Percentiles rank a stretch among this genome's conserved stretches.
phyloP scores from a whole-genome alignment of 495 filamentous ascomycete genomes.

The Penicillium atrosanguineum region DNA sequence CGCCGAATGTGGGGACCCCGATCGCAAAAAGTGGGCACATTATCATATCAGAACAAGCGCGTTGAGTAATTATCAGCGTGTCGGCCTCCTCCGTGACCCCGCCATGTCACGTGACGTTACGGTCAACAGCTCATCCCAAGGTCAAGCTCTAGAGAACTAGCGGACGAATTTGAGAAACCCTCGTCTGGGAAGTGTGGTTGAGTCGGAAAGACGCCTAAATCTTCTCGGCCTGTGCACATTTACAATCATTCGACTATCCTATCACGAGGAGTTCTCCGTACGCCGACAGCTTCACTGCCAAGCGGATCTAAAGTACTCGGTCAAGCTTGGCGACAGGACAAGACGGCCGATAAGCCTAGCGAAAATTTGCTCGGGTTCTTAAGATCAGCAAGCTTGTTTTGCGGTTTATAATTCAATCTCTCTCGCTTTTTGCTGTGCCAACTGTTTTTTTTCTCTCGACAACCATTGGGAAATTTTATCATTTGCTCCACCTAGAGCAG shows the following conservation, averaged over 20 bases:
- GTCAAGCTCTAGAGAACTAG: neutral
- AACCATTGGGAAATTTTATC: neutral
- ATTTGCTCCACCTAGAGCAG: neutral
- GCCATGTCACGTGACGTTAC: conserved; percentile 19
- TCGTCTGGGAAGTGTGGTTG: neutral
- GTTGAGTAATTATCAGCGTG: conserved; percentile 14
- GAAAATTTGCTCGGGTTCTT: neutral
- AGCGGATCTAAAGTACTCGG: conserved; percentile 8
- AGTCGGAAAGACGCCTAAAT: neutral
- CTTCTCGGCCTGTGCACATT: neutral
- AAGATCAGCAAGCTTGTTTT: neutral
- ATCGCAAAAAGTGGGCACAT: conserved; percentile 1
- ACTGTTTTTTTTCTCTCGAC: neutral
- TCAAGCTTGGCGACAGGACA: conserved; percentile 9
- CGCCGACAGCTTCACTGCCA: conserved; percentile 3
- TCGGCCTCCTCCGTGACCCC: conserved; percentile 22
- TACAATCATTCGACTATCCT: neutral
- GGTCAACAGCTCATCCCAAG: neutral
- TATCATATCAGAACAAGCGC: conserved; percentile 16
- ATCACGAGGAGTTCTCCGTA: neutral
- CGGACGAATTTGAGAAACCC: neutral
- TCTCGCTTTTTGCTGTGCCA: neutral
- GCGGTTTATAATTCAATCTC: neutral
- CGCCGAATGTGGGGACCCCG: neutral
- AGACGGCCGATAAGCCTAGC: conserved; percentile 12